Evolutionary conservation across 176 grass and related monocot species (phyloP).

Genomic region (Triticum monococcum): DNA sequence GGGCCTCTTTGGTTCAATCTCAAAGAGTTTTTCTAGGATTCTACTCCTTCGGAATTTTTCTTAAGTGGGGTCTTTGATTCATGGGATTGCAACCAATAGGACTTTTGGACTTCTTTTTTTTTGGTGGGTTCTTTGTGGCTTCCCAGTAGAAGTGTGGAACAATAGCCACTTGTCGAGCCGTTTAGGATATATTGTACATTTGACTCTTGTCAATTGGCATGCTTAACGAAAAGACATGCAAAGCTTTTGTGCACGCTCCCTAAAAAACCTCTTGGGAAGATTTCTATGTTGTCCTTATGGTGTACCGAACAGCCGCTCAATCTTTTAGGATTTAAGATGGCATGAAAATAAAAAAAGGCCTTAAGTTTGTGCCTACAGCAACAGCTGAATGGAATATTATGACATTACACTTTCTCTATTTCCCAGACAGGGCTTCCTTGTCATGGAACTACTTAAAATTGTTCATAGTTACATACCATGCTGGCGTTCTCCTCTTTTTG

Average conservation of each 20-base stretch:
- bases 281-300: not conserved
- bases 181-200: not conserved
- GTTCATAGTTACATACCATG: conserved; percentile 48
- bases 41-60: not conserved
- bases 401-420: not conserved
- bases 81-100: not conserved
- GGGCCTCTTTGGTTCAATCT: not conserved
- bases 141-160: not conserved
- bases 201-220: not conserved
- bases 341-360: not conserved
- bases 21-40: not conserved
- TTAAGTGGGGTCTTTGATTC: not conserved
- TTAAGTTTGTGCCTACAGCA: not conserved
- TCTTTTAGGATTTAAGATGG: not conserved
- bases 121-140: not conserved
- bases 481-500: conserved; percentile 71
- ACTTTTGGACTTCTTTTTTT: not conserved
- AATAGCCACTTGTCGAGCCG: not conserved
- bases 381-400: not conserved
- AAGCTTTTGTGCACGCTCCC: not conserved
- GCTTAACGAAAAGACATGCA: not conserved
- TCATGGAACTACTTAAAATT: not conserved
- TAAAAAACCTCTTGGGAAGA: not conserved
- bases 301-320: not conserved
- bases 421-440: not conserved